Evolutionary conservation across 2,329 filamentous ascomycete species (phyloP).

Genomic region (Trichophyton verrucosum): DNA sequence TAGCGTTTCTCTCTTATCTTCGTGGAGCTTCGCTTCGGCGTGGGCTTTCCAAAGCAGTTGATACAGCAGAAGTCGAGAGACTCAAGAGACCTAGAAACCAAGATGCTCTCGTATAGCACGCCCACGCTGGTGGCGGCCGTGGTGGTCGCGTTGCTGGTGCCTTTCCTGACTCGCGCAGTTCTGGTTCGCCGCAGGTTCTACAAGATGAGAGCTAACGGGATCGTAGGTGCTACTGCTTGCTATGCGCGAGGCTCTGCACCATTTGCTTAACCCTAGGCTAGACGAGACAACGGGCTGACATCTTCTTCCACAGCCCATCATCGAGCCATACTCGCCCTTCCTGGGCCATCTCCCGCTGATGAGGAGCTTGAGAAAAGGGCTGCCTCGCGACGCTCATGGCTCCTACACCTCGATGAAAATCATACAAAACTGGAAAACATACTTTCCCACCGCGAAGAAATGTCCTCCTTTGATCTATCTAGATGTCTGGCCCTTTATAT

Average conservation of each 20-base stretch:
- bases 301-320: neutral
- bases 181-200: constrained; percentile 5
- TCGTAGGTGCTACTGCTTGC: neutral
- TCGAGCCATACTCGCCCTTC: neutral
- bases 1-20: too few species aligned
- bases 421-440: neutral
- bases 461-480: constrained; percentile 3
- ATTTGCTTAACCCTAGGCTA: too few species aligned
- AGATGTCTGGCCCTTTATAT: constrained; percentile 6
- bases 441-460: constrained; percentile 2
- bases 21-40: too few species aligned
- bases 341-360: neutral
- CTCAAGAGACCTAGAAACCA: neutral
- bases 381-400: neutral
- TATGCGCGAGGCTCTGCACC: neutral
- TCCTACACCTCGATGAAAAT: neutral
- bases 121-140: neutral
- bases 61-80: too few species aligned
- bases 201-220: constrained; percentile 4
- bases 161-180: neutral
- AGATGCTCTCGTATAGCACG: neutral
- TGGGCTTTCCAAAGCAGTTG: too few species aligned
- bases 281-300: neutral
- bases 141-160: neutral
- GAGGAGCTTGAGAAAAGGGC: neutral